Conservation (phyloP, 257 asterid species). For the Craterostigma plantagineum region DNA sequence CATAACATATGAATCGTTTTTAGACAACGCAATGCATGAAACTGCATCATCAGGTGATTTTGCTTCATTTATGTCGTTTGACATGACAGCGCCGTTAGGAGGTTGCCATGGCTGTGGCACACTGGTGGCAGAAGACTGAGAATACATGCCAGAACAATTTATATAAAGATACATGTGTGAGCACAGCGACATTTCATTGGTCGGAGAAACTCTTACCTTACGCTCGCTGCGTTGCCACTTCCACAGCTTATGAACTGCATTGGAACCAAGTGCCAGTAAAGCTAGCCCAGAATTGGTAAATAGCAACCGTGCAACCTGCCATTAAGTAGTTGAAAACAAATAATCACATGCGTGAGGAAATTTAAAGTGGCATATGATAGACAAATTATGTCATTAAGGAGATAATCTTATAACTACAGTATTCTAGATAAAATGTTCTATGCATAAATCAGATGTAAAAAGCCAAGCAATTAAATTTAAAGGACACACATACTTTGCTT, state of each 20-base stretch:
- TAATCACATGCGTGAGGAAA: conserved; percentile 1
- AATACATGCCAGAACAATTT: conserved; percentile 11
- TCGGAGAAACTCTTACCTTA: conserved; percentile 74
- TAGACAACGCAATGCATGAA: conserved; percentile 87
- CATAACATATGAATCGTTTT: conserved; percentile 99
- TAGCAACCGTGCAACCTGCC: conserved; percentile 61
- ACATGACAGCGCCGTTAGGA: conserved; percentile 68
- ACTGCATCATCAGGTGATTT: conserved; percentile 71
- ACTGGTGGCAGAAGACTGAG: conserved; percentile 68
- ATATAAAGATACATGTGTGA: too few species aligned
- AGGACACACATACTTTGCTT: conserved; percentile 38
- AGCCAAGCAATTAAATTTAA: too few species aligned
- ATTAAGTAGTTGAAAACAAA: conserved; percentile 2
- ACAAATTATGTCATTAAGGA: not conserved
- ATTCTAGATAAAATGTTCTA: not conserved
- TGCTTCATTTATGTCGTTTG: conserved; percentile 59
- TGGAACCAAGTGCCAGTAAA: conserved; percentile 64
- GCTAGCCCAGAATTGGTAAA: conserved; percentile 88
- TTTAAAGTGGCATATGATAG: not conserved
- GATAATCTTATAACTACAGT: too few species aligned
- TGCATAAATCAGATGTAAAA: too few species aligned
- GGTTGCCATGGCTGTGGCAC: conserved; percentile 97
- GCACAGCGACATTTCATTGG: conserved; percentile 1
- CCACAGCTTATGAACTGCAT: conserved; percentile 95
- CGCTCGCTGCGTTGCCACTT: conserved; percentile 96